Base-by-base conservation (phyloP, 108 stramenopile species). In the Stephanodiscus minutulus region DNA sequence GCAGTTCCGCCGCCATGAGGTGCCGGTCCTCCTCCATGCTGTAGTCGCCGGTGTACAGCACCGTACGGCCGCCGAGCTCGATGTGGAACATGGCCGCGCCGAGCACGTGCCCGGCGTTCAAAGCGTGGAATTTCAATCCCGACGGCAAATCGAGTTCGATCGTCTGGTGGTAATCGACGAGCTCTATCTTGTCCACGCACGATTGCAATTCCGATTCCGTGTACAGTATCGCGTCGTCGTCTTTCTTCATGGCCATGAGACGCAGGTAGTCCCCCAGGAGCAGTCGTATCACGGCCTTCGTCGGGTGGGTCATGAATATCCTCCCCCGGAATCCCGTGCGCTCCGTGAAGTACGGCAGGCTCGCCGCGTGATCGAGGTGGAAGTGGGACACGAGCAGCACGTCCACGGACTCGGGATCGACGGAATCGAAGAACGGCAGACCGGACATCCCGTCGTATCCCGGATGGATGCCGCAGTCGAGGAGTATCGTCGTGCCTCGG, bases 11-110 rank as follows among this genome's bases (percentile, higher is more conserved):
- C 24, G 96, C 95, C 89, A 96, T 95, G 36, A 99, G 82, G 71
- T 99, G 99, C 7, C 98, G 85, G 88, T 97, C 97, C 63, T 96
- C 96, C 82, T 97, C 95, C 89, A 96, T 91, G 60, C 87, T 88
- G 86, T 98, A 99, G 83, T 99, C 99, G 5, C 99, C 99, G 0
- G 98, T 99, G 82, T 99, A 99, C 12, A 99, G 76, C 0, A 99
- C 76, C 9, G 86, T 85, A 22, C 97, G 76, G 52, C 97, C 97
- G 22, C 94, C 97, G 54, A 99, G 89, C 25, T 98, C 97, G 64
- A 99, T 73, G 66, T 89, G 93, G 66, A 91, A 98, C 98, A 99
- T 98, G 72, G 97, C 97, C 21, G 98, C 99, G 33, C 99, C 99
- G 20, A 99, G 84, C 18, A 99, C 99, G 72, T 99, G 99, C 3